phyloP scores from a whole-genome alignment of 345 rosid genomes.

The Brassica rapa region DNA sequence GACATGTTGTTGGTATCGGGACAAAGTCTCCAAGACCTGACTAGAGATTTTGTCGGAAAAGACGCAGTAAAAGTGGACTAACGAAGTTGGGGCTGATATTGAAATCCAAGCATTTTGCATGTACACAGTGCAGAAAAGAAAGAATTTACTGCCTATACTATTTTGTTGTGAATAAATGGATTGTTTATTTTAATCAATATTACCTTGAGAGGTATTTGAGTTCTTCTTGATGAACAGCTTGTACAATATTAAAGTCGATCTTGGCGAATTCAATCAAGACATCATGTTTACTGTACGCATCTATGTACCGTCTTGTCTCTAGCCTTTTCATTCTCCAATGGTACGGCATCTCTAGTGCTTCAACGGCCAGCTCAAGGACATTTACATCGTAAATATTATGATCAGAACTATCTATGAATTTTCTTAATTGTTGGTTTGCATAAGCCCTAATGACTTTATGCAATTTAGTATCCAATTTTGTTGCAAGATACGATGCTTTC shows the following conservation, averaged over 20 bases:
- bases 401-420: not conserved
- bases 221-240: not conserved
- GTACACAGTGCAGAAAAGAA: not conserved
- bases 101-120: slow-evolving; percentile 6
- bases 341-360: slow-evolving; percentile 32
- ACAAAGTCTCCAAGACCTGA: not conserved
- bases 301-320: slow-evolving; percentile 34
- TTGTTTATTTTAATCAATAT: not conserved
- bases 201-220: not conserved
- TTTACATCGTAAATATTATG: not conserved
- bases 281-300: slow-evolving; percentile 16
- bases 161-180: too few relatives aligned
- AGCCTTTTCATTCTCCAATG: slow-evolving; percentile 30
- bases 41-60: not conserved
- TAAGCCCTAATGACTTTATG: slow-evolving; percentile 45
- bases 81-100: not conserved
- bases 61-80: not conserved
- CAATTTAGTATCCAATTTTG: slow-evolving; percentile 39
- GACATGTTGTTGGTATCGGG: not conserved
- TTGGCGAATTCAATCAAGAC: slow-evolving; percentile 18
- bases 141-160: not conserved
- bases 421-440: slow-evolving; percentile 27
- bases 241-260: not conserved
- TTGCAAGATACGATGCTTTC: slow-evolving; percentile 45
- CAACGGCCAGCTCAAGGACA: slow-evolving; percentile 10